These are phyloP conservation scores for Kurtzmaniella fragi DNA, from an alignment of 805 yeast genomes.

Conservation along the genomic window DNA sequence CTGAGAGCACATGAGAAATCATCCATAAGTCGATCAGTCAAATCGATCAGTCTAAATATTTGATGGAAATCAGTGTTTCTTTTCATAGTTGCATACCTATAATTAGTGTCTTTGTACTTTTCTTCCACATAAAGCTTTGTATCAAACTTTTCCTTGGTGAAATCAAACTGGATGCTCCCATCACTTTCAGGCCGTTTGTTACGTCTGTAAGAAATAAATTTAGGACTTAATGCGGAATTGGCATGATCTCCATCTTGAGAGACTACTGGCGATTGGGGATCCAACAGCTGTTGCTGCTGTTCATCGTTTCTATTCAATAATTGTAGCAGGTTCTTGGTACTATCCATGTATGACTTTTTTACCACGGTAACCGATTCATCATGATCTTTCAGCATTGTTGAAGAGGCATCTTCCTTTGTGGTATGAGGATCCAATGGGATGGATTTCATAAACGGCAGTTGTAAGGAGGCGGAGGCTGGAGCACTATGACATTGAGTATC, in stretches of 20 bases:
- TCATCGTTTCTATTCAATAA: not conserved
- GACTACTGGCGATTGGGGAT: not conserved
- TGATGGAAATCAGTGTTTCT: conserved; percentile 75
- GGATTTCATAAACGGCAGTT: conserved; percentile 36
- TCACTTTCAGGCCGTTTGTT: conserved; percentile 29
- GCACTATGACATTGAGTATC: not conserved
- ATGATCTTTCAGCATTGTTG: conserved; percentile 19
- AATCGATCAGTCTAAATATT: conserved; percentile 62
- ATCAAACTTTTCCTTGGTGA: conserved; percentile 23
- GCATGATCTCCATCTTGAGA: not conserved
- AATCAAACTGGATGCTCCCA: conserved; percentile 10
- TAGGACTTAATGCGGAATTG: conserved; percentile 20
- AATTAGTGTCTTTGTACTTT: conserved; percentile 50
- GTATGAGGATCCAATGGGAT: conserved; percentile 50
- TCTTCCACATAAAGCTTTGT: conserved; percentile 52
- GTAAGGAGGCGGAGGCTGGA: conserved; percentile 21
- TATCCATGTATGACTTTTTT: conserved; percentile 10
- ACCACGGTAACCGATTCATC: conserved; percentile 20
- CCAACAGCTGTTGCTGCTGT: not conserved
- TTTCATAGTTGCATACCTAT: conserved; percentile 57
- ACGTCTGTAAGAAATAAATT: conserved; percentile 34
- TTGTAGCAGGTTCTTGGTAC: not conserved
- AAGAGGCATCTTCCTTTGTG: conserved; percentile 46
- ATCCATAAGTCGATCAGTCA: conserved; percentile 69
- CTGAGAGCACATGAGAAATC: conserved; percentile 90